A percentile compares a stretch with the other conserved stretches of the same genome.
Conservation (phyloP, 169 alveolate species). For the Plasmodium falciparum region DNA sequence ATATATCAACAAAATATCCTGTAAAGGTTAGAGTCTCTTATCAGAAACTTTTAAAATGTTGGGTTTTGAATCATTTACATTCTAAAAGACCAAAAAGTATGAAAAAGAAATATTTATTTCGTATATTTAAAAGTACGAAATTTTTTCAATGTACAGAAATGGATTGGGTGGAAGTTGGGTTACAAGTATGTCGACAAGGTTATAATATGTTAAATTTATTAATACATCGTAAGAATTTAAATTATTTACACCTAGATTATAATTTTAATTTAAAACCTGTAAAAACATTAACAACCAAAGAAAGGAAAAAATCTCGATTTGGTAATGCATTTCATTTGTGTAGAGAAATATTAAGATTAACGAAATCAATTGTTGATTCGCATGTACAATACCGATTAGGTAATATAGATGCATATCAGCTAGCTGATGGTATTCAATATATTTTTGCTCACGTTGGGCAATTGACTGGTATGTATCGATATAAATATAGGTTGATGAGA, state of each 20-base stretch:
- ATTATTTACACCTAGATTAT: slow-evolving; percentile 99
- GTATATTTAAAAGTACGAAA: slow-evolving; percentile 97
- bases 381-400: slow-evolving; percentile 99
- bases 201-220: slow-evolving; percentile 98
- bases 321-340: slow-evolving; percentile 99
- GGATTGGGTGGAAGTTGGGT: slow-evolving; percentile 99
- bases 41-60: slow-evolving; percentile 97
- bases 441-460: slow-evolving; percentile 99
- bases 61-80: slow-evolving; percentile 98
- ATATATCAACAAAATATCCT: slow-evolving; percentile 97
- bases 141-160: slow-evolving; percentile 98
- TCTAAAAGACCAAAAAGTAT: slow-evolving; percentile 94
- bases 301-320: slow-evolving; percentile 99
- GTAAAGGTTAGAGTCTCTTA: slow-evolving; percentile 99
- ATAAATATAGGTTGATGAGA: slow-evolving; percentile 99
- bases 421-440: slow-evolving; percentile 99
- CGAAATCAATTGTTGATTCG: slow-evolving; percentile 98
- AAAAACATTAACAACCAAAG: slow-evolving; percentile 99
- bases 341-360: slow-evolving; percentile 98
- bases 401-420: slow-evolving; percentile 99
- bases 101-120: slow-evolving; percentile 95
- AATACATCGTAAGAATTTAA: slow-evolving; percentile 98
- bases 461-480: slow-evolving; percentile 99
- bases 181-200: slow-evolving; percentile 99
- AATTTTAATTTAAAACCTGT: slow-evolving; percentile 99